These are phyloP conservation scores for Jaapia argillacea DNA, from an alignment of 768 basidiomycete species.

Conservation along the genomic window DNA sequence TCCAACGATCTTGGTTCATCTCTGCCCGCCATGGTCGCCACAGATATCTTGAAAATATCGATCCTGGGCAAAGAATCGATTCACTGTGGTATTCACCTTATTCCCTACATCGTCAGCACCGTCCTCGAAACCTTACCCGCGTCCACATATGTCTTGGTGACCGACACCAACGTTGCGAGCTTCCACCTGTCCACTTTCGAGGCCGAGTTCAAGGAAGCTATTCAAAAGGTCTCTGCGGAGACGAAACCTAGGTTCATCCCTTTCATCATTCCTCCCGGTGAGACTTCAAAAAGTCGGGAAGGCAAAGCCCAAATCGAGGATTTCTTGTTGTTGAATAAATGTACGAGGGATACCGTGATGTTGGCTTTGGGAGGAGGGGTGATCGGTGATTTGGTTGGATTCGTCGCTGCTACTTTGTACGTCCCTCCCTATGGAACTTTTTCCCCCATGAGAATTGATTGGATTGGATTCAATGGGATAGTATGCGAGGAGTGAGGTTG, in stretches of 20 bases:
- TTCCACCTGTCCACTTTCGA: conserved; percentile 67
- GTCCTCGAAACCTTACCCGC: conserved; percentile 63
- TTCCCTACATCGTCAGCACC: conserved; percentile 75
- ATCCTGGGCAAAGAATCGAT: conserved; percentile 83
- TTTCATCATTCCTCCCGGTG: conserved; percentile 80
- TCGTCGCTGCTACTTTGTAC: conserved; percentile 94
- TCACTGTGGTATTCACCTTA: conserved; percentile 89
- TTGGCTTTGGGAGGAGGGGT: conserved; percentile 95
- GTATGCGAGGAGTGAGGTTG: conserved; percentile 96
- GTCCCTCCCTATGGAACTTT: conserved; percentile 25
- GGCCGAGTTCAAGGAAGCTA: conserved; percentile 45
- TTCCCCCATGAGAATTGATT: conserved; percentile 5
- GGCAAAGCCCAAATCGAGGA: conserved; percentile 94
- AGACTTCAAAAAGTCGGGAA: conserved; percentile 83
- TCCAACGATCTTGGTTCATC: neutral
- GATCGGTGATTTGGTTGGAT: conserved; percentile 93
- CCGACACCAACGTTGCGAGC: conserved; percentile 82
- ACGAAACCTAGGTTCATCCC: conserved; percentile 58
- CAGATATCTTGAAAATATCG: conserved; percentile 67
- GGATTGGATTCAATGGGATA: conserved; percentile 19
- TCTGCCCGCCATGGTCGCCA: conserved; percentile 11
- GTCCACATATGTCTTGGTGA: conserved; percentile 85
- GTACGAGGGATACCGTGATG: conserved; percentile 89
- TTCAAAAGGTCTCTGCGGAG: conserved; percentile 15
- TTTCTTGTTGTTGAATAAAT: conserved; percentile 77